Evolutionary conservation across 2,329 filamentous ascomycete species (phyloP).

Genomic region (Cucurbitaria berberidis): DNA sequence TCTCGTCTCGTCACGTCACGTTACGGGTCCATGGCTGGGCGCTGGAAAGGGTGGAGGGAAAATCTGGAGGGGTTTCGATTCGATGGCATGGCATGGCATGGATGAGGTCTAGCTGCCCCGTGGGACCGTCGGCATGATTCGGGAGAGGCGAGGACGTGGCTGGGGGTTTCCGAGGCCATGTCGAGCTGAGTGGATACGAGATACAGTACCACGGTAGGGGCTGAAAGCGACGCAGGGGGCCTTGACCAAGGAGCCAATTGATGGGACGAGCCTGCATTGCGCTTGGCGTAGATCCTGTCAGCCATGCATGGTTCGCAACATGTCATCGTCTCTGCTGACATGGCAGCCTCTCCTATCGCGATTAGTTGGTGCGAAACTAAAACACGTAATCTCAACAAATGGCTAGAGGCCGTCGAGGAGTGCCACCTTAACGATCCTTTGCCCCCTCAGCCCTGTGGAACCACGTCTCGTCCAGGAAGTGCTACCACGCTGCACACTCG

Average conservation of each 20-base stretch:
- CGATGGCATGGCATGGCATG: constrained; percentile 1
- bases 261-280: constrained; percentile 7
- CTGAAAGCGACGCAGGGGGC: constrained; percentile 11
- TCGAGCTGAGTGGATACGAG: constrained; percentile 21
- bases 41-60: neutral
- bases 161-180: neutral
- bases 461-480: too few species aligned
- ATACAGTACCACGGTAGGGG: constrained; percentile 14
- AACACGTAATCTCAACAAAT: constrained; percentile 10
- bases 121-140: too few species aligned
- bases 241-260: constrained; percentile 10
- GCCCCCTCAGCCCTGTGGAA: constrained; percentile 13
- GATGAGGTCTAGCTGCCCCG: constrained; percentile 3
- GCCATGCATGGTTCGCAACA: constrained; percentile 1
- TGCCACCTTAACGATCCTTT: neutral
- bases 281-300: constrained; percentile 15
- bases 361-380: too few species aligned
- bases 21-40: neutral
- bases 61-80: neutral
- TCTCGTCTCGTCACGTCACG: too few species aligned
- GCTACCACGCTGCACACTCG: too few species aligned
- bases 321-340: too few species aligned
- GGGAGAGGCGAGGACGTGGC: constrained; percentile 4
- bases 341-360: too few species aligned
- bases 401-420: constrained; percentile 1